Percentiles rank a stretch among this genome's conserved stretches.
Conservation (phyloP, 192 early-diverging fungal species). For the Backusella westeae region DNA sequence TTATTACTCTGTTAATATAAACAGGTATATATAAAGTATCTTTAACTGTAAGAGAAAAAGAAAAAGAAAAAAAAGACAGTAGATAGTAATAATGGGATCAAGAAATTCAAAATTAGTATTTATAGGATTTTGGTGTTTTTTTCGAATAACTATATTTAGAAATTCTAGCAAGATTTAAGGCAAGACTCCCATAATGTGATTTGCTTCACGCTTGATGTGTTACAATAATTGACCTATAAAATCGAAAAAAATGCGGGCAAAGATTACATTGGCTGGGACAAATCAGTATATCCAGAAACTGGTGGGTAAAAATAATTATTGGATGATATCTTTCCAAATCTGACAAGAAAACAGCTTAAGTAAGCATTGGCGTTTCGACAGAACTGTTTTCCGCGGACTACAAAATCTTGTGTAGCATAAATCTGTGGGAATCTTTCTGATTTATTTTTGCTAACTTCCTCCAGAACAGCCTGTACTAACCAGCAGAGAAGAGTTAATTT, state of each 20-base stretch:
- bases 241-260: constrained; percentile 5
- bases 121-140: neutral
- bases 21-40: neutral
- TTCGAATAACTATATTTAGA: neutral
- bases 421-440: constrained; percentile 8
- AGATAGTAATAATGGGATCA: constrained; percentile 5
- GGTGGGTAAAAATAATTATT: neutral
- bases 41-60: neutral
- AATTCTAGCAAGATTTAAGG: neutral
- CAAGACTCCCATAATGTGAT: neutral
- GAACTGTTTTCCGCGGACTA: neutral
- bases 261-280: neutral
- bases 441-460: neutral
- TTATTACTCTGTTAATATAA: neutral
- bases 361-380: constrained; percentile 8
- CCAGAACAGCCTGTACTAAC: neutral
- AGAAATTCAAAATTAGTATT: constrained; percentile 5
- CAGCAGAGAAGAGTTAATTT: constrained; percentile 5
- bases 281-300: constrained; percentile 2
- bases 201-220: neutral
- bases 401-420: constrained; percentile 9
- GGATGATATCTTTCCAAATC: constrained; percentile 8
- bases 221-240: constrained; percentile 5
- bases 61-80: constrained; percentile 1
- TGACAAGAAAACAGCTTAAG: constrained; percentile 9